Evolutionary conservation across 2,329 filamentous ascomycete genomes (phyloP), one percentile per base, ranked within the genome.

Genomic region (Penicillium vulpinum): DNA sequence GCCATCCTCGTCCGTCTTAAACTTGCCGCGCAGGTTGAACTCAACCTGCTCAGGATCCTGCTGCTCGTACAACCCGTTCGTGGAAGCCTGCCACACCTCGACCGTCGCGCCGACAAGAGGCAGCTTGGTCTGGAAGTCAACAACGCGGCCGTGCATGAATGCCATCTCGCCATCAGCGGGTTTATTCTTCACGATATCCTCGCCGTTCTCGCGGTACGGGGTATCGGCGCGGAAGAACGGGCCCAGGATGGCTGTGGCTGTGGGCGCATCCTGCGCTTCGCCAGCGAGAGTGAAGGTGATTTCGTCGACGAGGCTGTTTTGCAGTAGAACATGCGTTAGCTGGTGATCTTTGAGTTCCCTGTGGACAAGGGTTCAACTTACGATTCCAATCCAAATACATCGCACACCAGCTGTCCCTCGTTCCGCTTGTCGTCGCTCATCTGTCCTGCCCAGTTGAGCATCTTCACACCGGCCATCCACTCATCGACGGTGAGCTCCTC

Each of bases 201-300:
- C 83, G 48, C 89, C 91, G 68, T 89, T 89, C n/a, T 85, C 76
- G 45, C 87, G 83, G 56, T 83, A 76, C 5, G 91, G 90, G 0
- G 90, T 85, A 64, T 92, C 83, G 41, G 85, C 81, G 6, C 90
- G 83, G 84, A 90, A 95, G 77, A 96, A 96, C 1, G 91, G 91
- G 0, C 91, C 91, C 0, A 96, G 83, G 62, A 96, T 91, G 39
- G 91, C 86, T 4, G 89, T 89, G 2, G 89, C 84, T 5, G 90
- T 94, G 11, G 86, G 80, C 0, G 79, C 79, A 38, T 82, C 80
- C 15, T 77, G 68, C 15, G 78, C 77, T 52, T 81, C 77, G 48
- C 82, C 81, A 29, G 83, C 81, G 49, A 83, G 78, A 59, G 85
- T 86, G 76, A 86, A 88, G 54, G 88, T 90, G 68, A 94, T 93